A percentile compares a stretch with the other conserved stretches of the same genome.
Conservation (phyloP, 2,329 filamentous ascomycete species). For the Fusarium chaquense region DNA sequence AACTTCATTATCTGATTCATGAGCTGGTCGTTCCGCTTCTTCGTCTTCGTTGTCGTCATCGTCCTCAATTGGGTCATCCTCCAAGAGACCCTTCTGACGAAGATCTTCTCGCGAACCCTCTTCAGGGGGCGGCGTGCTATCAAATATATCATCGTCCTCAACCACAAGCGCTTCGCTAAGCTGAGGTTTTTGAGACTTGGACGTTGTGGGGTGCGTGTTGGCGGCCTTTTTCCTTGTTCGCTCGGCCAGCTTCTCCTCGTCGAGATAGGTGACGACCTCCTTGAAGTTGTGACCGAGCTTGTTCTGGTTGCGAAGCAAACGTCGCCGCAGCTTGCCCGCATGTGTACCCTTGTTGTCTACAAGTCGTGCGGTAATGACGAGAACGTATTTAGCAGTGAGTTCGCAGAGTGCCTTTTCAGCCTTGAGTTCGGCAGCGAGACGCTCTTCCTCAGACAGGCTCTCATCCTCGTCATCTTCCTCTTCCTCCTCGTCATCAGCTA, state of each 20-base stretch:
- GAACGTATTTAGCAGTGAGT: conserved; percentile 84
- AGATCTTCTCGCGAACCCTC: conserved; percentile 71
- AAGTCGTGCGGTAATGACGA: conserved; percentile 80
- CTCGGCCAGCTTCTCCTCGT: conserved; percentile 70
- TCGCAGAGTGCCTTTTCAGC: conserved; percentile 90
- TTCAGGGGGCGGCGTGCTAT: conserved; percentile 64
- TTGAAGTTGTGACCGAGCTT: conserved; percentile 87
- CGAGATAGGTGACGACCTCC: conserved; percentile 84
- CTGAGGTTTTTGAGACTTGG: conserved; percentile 52
- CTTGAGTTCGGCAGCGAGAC: conserved; percentile 74
- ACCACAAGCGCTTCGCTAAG: conserved; percentile 61
- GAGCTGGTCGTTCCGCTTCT: conserved; percentile 47
- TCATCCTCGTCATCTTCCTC: conserved; percentile 68
- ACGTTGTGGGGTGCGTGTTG: conserved; percentile 31
- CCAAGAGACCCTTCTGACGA: conserved; percentile 65
- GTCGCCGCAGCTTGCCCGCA: conserved; percentile 73
- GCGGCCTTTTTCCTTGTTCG: conserved; percentile 57
- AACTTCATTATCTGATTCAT: conserved; percentile 59
- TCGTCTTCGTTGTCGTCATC: conserved; percentile 51
- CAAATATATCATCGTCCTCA: conserved; percentile 58
- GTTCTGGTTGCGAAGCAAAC: conserved; percentile 82
- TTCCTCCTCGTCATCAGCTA: conserved; percentile 70
- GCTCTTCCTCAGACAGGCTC: conserved; percentile 67
- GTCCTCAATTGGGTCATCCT: conserved; percentile 60
- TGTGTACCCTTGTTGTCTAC: conserved; percentile 73